Percentiles rank a stretch among this genome's conserved stretches.
Evolutionary conservation across 2,329 filamentous ascomycete genomes (phyloP).

Genomic region (Calycina herbarum): DNA sequence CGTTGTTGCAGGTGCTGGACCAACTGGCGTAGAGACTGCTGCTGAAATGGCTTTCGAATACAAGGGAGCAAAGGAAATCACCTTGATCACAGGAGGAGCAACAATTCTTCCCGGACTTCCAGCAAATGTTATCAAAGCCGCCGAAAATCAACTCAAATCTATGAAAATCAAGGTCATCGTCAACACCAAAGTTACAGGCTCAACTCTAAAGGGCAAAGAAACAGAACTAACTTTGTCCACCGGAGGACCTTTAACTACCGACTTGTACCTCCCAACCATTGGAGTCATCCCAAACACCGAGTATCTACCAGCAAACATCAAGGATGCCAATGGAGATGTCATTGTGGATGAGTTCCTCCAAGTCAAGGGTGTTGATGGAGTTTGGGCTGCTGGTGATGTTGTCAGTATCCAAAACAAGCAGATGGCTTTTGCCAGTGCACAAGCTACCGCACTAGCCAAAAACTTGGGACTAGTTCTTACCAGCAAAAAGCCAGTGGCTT

Average conservation of each 20-base stretch:
- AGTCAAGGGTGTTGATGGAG: constrained; percentile 43
- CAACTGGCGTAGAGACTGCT: constrained; percentile 37
- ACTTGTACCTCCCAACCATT: constrained; percentile 57
- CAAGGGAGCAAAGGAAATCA: constrained; percentile 27
- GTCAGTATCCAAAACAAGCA: constrained; percentile 28
- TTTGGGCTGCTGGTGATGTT: constrained; percentile 34
- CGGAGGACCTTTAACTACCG: constrained; percentile 51
- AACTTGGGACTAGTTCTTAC: constrained; percentile 32
- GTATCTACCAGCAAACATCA: constrained; percentile 48
- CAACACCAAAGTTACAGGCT: constrained; percentile 43
- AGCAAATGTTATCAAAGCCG: constrained; percentile 32
- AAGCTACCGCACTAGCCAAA: constrained; percentile 27
- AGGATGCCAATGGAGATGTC: constrained; percentile 48
- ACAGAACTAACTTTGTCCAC: constrained; percentile 46
- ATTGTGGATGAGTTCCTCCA: constrained; percentile 52
- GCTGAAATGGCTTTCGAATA: constrained; percentile 36
- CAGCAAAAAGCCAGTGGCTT: constrained; percentile 25
- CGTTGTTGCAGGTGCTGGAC: constrained; percentile 35
- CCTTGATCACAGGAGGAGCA: constrained; percentile 27
- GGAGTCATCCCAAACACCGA: constrained; percentile 56
- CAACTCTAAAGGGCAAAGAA: constrained; percentile 46
- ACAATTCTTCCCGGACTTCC: constrained; percentile 26
- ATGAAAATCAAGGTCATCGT: constrained; percentile 52
- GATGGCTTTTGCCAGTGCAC: constrained; percentile 26
- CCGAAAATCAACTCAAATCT: constrained; percentile 50